Conservation (phyloP, 495 filamentous ascomycete genomes). For the Trichocladium uniseriatum region DNA sequence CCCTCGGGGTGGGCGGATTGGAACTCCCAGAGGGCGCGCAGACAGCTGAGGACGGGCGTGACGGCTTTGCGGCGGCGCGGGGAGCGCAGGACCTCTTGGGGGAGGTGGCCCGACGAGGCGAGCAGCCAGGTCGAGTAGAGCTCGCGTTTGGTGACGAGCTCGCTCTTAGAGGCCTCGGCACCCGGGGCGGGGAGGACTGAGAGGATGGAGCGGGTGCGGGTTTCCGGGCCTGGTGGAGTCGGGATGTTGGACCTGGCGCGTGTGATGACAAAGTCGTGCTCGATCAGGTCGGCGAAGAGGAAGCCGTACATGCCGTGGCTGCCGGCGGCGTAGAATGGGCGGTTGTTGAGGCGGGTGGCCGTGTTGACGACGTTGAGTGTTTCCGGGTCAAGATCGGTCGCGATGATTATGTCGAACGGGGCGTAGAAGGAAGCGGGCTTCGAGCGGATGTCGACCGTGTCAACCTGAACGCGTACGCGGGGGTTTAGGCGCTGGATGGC, state of each 20-base stretch:
- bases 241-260: conserved; percentile 67
- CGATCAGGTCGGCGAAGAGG: conserved; percentile 84
- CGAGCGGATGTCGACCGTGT: conserved; percentile 51
- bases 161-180: conserved; percentile 47
- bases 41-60: conserved; percentile 68
- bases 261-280: conserved; percentile 80
- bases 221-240: conserved; percentile 57
- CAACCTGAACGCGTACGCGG: conserved; percentile 65
- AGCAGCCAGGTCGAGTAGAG: conserved; percentile 72
- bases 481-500: conserved; percentile 82
- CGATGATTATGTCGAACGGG: conserved; percentile 77
- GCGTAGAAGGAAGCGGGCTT: conserved; percentile 64
- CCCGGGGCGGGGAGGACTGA: conserved; percentile 64
- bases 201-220: conserved; percentile 66
- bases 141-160: conserved; percentile 89
- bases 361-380: conserved; percentile 72
- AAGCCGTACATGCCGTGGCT: conserved; percentile 90
- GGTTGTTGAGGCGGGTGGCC: conserved; percentile 60
- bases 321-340: conserved; percentile 80
- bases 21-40: conserved; percentile 79
- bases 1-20: background rate
- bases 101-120: conserved; percentile 62
- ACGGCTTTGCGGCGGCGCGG: conserved; percentile 63
- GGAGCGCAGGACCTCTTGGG: conserved; percentile 55
- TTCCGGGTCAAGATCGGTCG: conserved; percentile 72